phyloP scores from a whole-genome alignment of 2,329 filamentous ascomycete species.

The Hortaea sp. region DNA sequence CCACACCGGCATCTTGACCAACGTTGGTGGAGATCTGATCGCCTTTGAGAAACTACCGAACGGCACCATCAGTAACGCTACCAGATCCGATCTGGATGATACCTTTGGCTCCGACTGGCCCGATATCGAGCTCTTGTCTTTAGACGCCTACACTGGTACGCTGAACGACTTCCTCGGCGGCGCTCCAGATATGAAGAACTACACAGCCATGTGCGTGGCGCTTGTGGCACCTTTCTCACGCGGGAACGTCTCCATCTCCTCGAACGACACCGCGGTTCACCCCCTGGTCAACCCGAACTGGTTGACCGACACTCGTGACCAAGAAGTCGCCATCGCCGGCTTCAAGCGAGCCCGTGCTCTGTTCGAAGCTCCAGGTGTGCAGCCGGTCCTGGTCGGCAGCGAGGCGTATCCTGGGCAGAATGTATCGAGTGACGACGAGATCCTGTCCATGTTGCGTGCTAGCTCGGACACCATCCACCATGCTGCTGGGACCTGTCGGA shows the following conservation, averaged over 20 bases:
- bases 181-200: slow-evolving; percentile 13
- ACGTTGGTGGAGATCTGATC: slow-evolving; percentile 1
- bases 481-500: slow-evolving; percentile 9
- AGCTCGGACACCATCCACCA: slow-evolving; percentile 6
- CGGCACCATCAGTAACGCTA: neutral
- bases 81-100: neutral
- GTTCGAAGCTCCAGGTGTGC: neutral
- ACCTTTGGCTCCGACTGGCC: slow-evolving; percentile 4
- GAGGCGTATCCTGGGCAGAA: slow-evolving; percentile 6
- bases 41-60: slow-evolving; percentile 3
- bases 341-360: slow-evolving; percentile 4
- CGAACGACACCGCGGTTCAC: neutral
- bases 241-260: slow-evolving; percentile 3
- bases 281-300: slow-evolving; percentile 1
- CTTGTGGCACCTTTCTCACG: slow-evolving; percentile 29
- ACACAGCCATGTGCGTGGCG: slow-evolving; percentile 48
- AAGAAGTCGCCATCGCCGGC: slow-evolving; percentile 1
- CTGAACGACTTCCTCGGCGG: neutral
- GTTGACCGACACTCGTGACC: slow-evolving; percentile 34
- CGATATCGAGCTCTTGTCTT: slow-evolving; percentile 2
- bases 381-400: neutral
- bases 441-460: slow-evolving; percentile 2
- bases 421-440: slow-evolving; percentile 6
- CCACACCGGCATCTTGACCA: neutral
- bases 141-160: neutral